These are phyloP conservation scores for Spatholobus suberectus DNA, from an alignment of 306 rosid genomes.

Conservation along the genomic window DNA sequence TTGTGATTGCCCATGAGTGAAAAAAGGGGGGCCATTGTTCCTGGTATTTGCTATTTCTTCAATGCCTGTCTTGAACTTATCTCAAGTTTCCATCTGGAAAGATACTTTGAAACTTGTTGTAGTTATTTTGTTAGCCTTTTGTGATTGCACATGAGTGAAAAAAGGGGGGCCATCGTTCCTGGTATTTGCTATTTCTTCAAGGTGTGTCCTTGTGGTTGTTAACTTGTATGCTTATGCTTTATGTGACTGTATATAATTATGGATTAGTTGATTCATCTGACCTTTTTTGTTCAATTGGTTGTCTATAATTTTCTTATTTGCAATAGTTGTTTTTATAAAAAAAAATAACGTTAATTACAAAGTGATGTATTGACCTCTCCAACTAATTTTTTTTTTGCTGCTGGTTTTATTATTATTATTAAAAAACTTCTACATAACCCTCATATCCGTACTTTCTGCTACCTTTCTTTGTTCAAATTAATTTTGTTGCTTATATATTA, in stretches of 20 bases:
- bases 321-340: background rate
- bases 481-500: constrained; percentile 28
- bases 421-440: background rate
- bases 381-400: background rate
- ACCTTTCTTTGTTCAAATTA: background rate
- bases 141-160: constrained; percentile 7
- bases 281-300: background rate
- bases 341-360: background rate
- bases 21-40: background rate
- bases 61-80: background rate
- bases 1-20: constrained; percentile 1
- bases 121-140: constrained; percentile 13
- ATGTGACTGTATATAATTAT: background rate
- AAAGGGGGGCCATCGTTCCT: background rate
- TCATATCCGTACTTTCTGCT: background rate
- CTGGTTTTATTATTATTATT: background rate
- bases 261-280: background rate
- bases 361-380: background rate
- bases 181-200: background rate
- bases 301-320: constrained; percentile 2
- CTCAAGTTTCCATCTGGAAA: constrained; percentile 13
- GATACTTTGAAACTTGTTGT: constrained; percentile 12
- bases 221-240: constrained; percentile 4
- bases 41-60: background rate
- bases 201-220: constrained; percentile 14